These are phyloP conservation scores for Rhizopus arrhizus DNA, from an alignment of 371 early-diverging fungal genomes.

Conservation along the genomic window DNA sequence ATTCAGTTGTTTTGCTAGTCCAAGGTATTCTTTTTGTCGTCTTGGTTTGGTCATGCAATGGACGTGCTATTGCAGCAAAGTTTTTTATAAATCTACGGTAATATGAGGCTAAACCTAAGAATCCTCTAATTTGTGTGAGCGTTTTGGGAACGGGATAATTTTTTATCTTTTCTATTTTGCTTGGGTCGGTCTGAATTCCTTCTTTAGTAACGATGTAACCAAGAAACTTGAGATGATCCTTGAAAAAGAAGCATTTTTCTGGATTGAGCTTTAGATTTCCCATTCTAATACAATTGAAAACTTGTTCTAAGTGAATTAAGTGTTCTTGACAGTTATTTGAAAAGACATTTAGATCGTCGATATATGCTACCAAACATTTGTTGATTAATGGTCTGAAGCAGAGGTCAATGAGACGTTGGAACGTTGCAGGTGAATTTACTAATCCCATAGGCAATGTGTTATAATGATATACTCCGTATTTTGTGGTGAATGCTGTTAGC, in stretches of 20 bases:
- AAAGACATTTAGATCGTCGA: not conserved
- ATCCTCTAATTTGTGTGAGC: not conserved
- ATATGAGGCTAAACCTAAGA: conserved; percentile 2
- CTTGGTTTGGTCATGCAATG: too few relatives aligned
- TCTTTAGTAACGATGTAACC: conserved; percentile 3
- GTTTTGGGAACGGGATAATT: too few relatives aligned
- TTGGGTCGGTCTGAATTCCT: not conserved
- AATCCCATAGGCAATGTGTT: not conserved
- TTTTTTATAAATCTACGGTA: too few relatives aligned
- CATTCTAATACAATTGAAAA: not conserved
- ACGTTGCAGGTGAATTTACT: not conserved
- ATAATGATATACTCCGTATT: conserved; percentile 6
- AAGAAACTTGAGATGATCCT: not conserved
- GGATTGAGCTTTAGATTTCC: not conserved
- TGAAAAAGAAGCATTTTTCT: conserved; percentile 1
- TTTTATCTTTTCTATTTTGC: too few relatives aligned
- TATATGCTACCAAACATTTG: not conserved
- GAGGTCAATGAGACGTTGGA: conserved; percentile 5
- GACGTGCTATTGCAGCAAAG: too few relatives aligned
- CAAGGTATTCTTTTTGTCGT: too few relatives aligned
- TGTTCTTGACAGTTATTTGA: not conserved
- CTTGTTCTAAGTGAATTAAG: not conserved
- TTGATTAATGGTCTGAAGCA: not conserved
- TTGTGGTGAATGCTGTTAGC: conserved; percentile 9
- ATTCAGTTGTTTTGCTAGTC: too few relatives aligned